Conservation (phyloP, 1,284 basidiomycete genomes). For the Apiotrichum sp. region DNA sequence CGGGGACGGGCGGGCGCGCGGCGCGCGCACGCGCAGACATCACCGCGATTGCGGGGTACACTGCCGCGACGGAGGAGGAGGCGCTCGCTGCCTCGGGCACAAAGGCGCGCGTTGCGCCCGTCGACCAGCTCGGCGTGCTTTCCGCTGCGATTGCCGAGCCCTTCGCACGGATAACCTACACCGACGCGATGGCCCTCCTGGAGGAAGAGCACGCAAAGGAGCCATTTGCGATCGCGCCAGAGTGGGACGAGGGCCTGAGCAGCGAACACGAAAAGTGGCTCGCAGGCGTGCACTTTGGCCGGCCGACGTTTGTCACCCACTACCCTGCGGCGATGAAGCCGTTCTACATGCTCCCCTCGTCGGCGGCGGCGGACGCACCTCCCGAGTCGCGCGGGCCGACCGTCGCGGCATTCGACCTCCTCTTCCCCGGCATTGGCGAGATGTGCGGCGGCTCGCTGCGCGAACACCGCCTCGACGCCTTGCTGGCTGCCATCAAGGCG, state of each 20-base stretch:
- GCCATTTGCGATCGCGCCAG: slow-evolving; percentile 56
- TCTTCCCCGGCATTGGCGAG: slow-evolving; percentile 83
- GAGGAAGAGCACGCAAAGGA: slow-evolving; percentile 42
- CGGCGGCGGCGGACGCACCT: not conserved
- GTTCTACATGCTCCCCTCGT: slow-evolving; percentile 79
- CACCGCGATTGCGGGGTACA: not conserved
- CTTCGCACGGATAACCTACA: slow-evolving; percentile 66
- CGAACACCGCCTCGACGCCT: slow-evolving; percentile 65
- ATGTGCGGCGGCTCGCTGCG: slow-evolving; percentile 85
- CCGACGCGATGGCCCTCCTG: slow-evolving; percentile 64
- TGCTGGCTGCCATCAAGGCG: slow-evolving; percentile 54
- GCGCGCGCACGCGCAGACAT: slow-evolving; percentile 27
- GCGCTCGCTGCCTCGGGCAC: not conserved
- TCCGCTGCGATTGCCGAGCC: slow-evolving; percentile 20
- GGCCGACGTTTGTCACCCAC: slow-evolving; percentile 85
- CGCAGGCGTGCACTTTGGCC: slow-evolving; percentile 55
- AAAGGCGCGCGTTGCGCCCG: not conserved
- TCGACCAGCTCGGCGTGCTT: slow-evolving; percentile 15
- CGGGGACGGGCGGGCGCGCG: slow-evolving; percentile 12
- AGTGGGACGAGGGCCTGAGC: slow-evolving; percentile 66
- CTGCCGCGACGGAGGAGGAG: not conserved
- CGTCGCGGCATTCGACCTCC: slow-evolving; percentile 88
- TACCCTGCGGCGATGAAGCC: slow-evolving; percentile 81
- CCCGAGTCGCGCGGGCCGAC: slow-evolving; percentile 47
- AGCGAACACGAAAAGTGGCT: slow-evolving; percentile 93